Evolutionary conservation across 352 stramenopile genomes (phyloP).

Genomic region (Discostella stelligera): DNA sequence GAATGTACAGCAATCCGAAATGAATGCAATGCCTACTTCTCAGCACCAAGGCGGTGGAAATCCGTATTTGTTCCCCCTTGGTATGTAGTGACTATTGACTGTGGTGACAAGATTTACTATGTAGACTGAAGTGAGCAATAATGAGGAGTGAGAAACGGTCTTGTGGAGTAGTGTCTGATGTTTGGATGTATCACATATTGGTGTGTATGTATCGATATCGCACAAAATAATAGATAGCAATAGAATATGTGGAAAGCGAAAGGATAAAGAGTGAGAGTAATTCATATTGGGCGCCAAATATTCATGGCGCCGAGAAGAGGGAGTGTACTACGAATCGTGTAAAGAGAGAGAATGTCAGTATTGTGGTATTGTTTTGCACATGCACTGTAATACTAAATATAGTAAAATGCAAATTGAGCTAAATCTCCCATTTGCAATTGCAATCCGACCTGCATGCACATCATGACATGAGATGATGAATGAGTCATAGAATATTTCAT

Average conservation of each 20-base stretch:
- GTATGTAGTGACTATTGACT: constrained; percentile 23
- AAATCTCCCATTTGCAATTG: not conserved
- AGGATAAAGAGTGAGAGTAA: not conserved
- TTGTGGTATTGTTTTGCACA: not conserved
- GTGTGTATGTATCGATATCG: not conserved
- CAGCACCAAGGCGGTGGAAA: constrained; percentile 18
- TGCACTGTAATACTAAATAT: not conserved
- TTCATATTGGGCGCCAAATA: not conserved
- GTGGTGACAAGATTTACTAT: not conserved
- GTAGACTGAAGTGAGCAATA: constrained; percentile 9
- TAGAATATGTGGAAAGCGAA: not conserved
- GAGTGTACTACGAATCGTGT: not conserved
- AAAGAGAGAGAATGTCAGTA: not conserved
- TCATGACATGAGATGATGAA: not conserved
- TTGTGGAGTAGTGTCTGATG: constrained; percentile 15
- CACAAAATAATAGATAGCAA: not conserved
- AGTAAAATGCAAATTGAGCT: not conserved
- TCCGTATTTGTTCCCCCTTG: constrained; percentile 34
- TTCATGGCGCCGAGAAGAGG: not conserved
- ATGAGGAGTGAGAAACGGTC: not conserved
- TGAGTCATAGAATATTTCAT: not conserved
- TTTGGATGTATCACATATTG: constrained; percentile 6
- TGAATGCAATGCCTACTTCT: constrained; percentile 27
- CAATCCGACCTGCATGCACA: not conserved
- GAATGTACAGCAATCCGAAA: constrained; percentile 33